Conservation (phyloP, 768 basidiomycete species). For the Macrocybe gigantea region DNA sequence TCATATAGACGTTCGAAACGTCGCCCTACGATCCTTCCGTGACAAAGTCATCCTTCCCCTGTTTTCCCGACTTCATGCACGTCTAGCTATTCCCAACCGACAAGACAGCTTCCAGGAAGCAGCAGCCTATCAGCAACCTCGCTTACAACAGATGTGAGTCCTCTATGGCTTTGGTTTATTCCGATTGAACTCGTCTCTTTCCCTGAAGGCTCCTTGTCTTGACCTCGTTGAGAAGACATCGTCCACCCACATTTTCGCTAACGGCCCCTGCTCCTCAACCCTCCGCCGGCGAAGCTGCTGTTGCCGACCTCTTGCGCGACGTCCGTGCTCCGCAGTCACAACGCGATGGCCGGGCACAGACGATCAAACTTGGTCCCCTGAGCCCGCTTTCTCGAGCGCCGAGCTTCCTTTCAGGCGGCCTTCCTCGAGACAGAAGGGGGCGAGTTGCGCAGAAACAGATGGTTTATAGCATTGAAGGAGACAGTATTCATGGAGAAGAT, state of each 20-base stretch:
- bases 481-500: slow-evolving; percentile 44
- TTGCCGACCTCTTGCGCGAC: slow-evolving; percentile 58
- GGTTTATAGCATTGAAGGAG: slow-evolving; percentile 16
- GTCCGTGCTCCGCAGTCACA: slow-evolving; percentile 49
- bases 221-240: slow-evolving; percentile 60
- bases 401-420: slow-evolving; percentile 66
- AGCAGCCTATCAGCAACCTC: slow-evolving; percentile 54
- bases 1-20: slow-evolving; percentile 73
- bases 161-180: neutral
- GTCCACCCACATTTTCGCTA: slow-evolving; percentile 53
- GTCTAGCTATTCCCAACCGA: slow-evolving; percentile 46
- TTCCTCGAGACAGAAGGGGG: slow-evolving; percentile 74
- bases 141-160: slow-evolving; percentile 75
- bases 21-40: slow-evolving; percentile 76
- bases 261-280: slow-evolving; percentile 51
- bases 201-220: slow-evolving; percentile 63
- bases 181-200: neutral
- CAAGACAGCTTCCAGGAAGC: slow-evolving; percentile 55
- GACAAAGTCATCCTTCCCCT: slow-evolving; percentile 74
- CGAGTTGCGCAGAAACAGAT: slow-evolving; percentile 56
- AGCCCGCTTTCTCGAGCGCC: slow-evolving; percentile 38
- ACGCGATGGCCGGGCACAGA: slow-evolving; percentile 24
- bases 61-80: slow-evolving; percentile 45
- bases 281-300: slow-evolving; percentile 60
- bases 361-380: slow-evolving; percentile 16